phyloP scores from a whole-genome alignment of 2,329 filamentous ascomycete species.

The Aspergillus hortae region DNA sequence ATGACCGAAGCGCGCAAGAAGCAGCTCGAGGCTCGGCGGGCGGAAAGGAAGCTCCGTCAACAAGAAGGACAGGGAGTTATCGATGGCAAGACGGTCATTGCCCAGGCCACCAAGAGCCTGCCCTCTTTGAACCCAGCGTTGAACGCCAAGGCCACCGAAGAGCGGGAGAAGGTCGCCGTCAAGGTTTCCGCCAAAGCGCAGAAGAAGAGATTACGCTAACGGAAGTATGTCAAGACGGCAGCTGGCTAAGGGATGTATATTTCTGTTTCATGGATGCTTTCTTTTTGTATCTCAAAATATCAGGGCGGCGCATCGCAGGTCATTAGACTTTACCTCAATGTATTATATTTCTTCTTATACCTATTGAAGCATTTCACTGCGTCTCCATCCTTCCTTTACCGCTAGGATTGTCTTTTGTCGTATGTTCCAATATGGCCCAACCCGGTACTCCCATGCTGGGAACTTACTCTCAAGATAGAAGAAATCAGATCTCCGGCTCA shows the following conservation, averaged over 20 bases:
- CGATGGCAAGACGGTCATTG: conserved; percentile 42
- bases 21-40: conserved; percentile 62
- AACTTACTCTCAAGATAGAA: too few relatives aligned
- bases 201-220: conserved; percentile 18
- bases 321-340: conserved; percentile 23
- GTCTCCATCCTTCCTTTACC: neutral
- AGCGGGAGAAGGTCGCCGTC: conserved; percentile 20
- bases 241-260: conserved; percentile 1
- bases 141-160: conserved; percentile 17
- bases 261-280: conserved; percentile 3
- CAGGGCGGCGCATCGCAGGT: conserved; percentile 31
- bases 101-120: conserved; percentile 28
- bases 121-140: conserved; percentile 32
- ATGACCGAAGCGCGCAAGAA: conserved; percentile 66
- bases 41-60: conserved; percentile 53
- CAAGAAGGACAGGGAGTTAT: conserved; percentile 57
- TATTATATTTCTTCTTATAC: conserved; percentile 18
- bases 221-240: neutral
- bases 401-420: too few relatives aligned
- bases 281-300: conserved; percentile 1
- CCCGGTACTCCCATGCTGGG: too few relatives aligned
- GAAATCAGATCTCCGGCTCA: too few relatives aligned
- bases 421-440: too few relatives aligned
- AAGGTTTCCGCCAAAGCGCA: conserved; percentile 11
- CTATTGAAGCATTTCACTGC: neutral